These are phyloP conservation scores for Xanthoconium purpureum DNA, from an alignment of 768 basidiomycete genomes.

Conservation along the genomic window DNA sequence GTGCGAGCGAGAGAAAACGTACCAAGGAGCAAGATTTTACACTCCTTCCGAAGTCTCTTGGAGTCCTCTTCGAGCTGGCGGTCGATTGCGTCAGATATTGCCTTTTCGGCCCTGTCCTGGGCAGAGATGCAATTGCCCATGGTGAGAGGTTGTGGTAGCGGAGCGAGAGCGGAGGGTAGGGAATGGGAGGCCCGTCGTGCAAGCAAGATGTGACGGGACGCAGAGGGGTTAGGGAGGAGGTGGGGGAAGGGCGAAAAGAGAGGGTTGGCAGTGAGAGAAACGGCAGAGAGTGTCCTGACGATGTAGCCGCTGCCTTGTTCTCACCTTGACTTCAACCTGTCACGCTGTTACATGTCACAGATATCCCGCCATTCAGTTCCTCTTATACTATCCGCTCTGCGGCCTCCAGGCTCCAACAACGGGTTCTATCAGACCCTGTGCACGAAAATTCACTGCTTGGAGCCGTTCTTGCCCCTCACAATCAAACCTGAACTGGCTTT, in stretches of 20 bases:
- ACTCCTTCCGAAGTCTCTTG: slow-evolving; percentile 78
- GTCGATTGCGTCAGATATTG: slow-evolving; percentile 74
- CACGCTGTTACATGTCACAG: slow-evolving; percentile 22
- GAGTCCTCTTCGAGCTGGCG: slow-evolving; percentile 82
- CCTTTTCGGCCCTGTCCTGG: slow-evolving; percentile 54
- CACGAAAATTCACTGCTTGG: no score
- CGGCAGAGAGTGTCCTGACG: slow-evolving; percentile 10
- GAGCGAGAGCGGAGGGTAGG: neutral
- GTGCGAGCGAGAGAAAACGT: slow-evolving; percentile 29
- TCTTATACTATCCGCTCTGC: no score
- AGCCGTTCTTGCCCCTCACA: neutral
- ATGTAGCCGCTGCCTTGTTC: slow-evolving; percentile 23
- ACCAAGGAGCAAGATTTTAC: slow-evolving; percentile 93
- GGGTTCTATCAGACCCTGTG: neutral
- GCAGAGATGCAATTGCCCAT: slow-evolving; percentile 72
- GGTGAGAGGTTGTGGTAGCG: neutral
- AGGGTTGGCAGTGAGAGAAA: slow-evolving; percentile 3
- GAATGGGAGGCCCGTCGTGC: neutral
- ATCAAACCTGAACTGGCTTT: neutral
- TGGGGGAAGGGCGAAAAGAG: neutral
- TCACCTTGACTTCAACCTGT: slow-evolving; percentile 19
- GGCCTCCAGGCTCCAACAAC: no score
- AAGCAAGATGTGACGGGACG: neutral
- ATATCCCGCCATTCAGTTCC: no score
- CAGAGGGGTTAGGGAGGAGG: no score